These are phyloP conservation scores for Lepidium didymum DNA, from an alignment of 345 rosid species.

Conservation along the genomic window DNA sequence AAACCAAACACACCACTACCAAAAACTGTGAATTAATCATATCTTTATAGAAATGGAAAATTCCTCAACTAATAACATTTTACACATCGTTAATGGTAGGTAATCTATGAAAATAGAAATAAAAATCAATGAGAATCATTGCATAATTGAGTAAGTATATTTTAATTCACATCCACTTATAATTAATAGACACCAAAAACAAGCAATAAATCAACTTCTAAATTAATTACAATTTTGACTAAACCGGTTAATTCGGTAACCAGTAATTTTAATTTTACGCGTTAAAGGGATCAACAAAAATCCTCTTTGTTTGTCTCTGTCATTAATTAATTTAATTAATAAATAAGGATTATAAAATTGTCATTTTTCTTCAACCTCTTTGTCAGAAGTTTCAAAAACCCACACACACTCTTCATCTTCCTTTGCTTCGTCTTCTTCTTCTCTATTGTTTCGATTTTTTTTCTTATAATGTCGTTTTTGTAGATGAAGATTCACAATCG, in stretches of 20 bases:
- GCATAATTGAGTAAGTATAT: neutral
- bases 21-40: neutral
- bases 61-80: neutral
- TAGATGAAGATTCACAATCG: neutral
- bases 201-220: neutral
- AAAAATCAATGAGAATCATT: constrained; percentile 5
- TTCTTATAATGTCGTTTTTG: neutral
- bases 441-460: neutral
- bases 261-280: neutral
- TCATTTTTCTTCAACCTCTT: neutral
- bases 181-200: neutral
- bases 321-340: neutral
- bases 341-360: constrained; percentile 1
- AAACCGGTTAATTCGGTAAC: constrained; percentile 8
- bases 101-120: neutral
- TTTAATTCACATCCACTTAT: neutral
- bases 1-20: neutral
- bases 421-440: neutral
- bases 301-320: neutral
- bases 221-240: neutral
- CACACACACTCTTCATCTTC: constrained; percentile 22
- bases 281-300: neutral
- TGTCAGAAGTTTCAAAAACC: constrained; percentile 23
- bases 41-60: neutral
- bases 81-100: neutral